Percentiles rank a stretch among this genome's conserved stretches.
phyloP scores from a whole-genome alignment of 495 filamentous ascomycete genomes.

The Penicillium verhagenii region DNA sequence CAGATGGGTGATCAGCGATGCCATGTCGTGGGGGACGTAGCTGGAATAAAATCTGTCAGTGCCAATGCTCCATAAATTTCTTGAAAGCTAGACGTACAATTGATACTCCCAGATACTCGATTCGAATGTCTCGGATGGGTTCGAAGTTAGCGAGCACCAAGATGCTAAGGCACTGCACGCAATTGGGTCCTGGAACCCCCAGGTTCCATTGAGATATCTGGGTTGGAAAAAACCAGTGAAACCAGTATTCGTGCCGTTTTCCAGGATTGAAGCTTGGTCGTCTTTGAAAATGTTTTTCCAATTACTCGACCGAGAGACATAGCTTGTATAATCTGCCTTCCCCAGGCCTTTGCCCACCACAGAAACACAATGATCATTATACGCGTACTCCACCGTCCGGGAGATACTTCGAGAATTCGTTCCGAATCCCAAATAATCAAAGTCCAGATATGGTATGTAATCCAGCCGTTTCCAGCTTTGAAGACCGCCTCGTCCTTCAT shows the following conservation, averaged over 20 bases:
- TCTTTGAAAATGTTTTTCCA: constrained; percentile 69
- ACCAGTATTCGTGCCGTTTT: constrained; percentile 56
- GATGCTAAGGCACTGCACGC: constrained; percentile 57
- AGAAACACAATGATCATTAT: constrained; percentile 71
- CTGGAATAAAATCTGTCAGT: constrained; percentile 17
- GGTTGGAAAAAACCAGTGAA: constrained; percentile 71
- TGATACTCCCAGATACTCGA: constrained; percentile 69
- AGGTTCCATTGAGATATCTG: constrained; percentile 61
- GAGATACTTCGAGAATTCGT: constrained; percentile 70
- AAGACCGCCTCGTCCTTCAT: constrained; percentile 67
- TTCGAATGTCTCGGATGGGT: constrained; percentile 70
- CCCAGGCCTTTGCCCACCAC: constrained; percentile 57
- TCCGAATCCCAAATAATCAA: constrained; percentile 66
- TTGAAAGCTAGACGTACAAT: constrained; percentile 27
- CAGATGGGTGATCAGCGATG: constrained; percentile 55
- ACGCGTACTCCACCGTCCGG: constrained; percentile 72
- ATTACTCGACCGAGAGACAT: constrained; percentile 57
- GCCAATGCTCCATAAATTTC: background rate
- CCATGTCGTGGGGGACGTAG: constrained; percentile 72
- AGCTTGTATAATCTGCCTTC: constrained; percentile 56
- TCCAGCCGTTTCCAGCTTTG: constrained; percentile 65
- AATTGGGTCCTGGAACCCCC: constrained; percentile 69
- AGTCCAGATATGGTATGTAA: constrained; percentile 70
- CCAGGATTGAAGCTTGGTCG: constrained; percentile 55
- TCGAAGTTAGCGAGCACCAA: constrained; percentile 61